Evolutionary conservation across 2,329 filamentous ascomycete species (phyloP).

Genomic region (Nothomitra cinnamomea): DNA sequence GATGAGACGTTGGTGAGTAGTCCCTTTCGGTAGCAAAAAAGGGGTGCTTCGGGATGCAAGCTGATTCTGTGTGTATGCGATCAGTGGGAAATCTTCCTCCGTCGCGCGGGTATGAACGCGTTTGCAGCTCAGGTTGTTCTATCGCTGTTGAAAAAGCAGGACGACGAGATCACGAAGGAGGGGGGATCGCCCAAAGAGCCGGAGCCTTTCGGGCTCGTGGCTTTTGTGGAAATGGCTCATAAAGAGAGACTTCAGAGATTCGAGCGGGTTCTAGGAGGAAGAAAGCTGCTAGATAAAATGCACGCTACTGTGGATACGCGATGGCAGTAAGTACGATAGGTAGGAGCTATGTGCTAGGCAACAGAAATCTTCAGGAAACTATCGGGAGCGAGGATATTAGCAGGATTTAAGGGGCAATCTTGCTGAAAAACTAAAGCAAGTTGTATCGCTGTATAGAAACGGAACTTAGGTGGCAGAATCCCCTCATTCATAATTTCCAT

Average conservation of each 20-base stretch:
- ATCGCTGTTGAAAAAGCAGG: constrained; percentile 25
- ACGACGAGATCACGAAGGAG: constrained; percentile 8
- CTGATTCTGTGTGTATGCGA: constrained; percentile 4
- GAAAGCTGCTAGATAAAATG: constrained; percentile 34
- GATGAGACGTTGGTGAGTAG: constrained; percentile 35
- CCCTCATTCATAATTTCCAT: constrained; percentile 18
- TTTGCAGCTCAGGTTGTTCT: constrained; percentile 54
- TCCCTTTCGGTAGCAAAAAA: neutral
- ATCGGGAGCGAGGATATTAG: neutral
- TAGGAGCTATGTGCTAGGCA: neutral
- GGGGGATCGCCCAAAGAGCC: constrained; percentile 6
- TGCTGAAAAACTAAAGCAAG: too few relatives aligned
- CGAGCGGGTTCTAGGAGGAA: constrained; percentile 34
- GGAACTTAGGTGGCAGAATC: too few relatives aligned
- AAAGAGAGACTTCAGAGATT: constrained; percentile 34
- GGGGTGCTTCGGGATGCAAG: too few relatives aligned
- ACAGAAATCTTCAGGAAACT: neutral
- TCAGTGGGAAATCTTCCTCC: constrained; percentile 48
- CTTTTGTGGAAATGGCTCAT: constrained; percentile 39
- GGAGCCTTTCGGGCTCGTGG: constrained; percentile 27
- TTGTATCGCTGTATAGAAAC: too few relatives aligned
- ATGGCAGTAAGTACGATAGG: neutral
- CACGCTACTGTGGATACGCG: neutral
- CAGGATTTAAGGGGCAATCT: neutral
- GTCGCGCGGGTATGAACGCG: constrained; percentile 48